These are phyloP conservation scores for Talinum fruticosum DNA, from an alignment of 148 eudicot genomes.

Conservation along the genomic window DNA sequence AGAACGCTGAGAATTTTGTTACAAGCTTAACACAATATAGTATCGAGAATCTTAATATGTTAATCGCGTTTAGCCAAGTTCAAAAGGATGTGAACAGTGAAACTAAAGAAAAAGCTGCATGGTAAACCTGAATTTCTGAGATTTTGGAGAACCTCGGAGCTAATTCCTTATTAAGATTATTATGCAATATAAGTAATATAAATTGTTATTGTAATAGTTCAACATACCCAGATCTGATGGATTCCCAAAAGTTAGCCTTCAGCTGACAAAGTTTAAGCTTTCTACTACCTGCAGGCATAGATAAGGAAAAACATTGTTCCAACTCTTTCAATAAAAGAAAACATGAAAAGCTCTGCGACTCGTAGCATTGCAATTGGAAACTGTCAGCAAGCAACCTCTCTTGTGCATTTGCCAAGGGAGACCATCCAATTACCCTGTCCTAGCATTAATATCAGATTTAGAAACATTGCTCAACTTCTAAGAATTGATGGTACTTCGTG, in stretches of 20 bases:
- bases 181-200: not conserved
- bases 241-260: slow-evolving; percentile 84
- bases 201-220: slow-evolving; percentile 6
- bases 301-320: not conserved
- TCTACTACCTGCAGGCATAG: slow-evolving; percentile 48
- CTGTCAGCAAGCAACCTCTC: not conserved
- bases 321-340: not conserved
- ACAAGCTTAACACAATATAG: not conserved
- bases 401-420: not conserved
- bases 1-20: not conserved
- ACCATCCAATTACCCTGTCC: not conserved
- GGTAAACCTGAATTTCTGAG: not conserved
- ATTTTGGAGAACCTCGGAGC: not conserved
- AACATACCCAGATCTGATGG: slow-evolving; percentile 84
- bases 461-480: not conserved
- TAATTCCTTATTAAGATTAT: not conserved
- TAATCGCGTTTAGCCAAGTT: not conserved
- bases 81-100: not conserved
- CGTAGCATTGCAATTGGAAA: not conserved
- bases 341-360: not conserved
- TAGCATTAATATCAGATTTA: not conserved
- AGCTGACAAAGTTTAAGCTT: slow-evolving; percentile 42
- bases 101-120: not conserved
- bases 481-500: not conserved
- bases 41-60: not conserved